Base-by-base conservation (phyloP, 148 eudicot genomes). In the Chenopodium formosanum region DNA sequence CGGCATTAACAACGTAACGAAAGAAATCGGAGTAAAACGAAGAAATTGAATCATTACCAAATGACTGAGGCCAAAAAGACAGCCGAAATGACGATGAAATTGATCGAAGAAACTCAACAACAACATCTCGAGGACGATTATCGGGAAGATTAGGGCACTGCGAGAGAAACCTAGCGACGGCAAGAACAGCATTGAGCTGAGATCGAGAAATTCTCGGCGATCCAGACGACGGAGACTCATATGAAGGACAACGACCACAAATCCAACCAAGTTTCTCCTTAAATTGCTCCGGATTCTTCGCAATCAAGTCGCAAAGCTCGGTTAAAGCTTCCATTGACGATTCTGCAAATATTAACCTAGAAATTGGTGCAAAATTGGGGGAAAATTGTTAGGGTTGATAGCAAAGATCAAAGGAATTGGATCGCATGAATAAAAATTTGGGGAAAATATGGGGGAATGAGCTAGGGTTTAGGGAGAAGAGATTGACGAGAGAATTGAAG, bases 41-140 rank as follows among this genome's bases (percentile, higher is more conserved):
- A 25, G 90, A 78, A 67, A 94, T 83, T 0, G 87, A 79, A 53
- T 85, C 92, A 34, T 40, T 7, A 0, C 79, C 66, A 27, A 87
- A 92, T 3, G 98, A 85, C 76, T 94, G 94, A 16, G 99, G 99
- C 99, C 99, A 94, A 65, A 92, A 94, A 1, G 91, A 87, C 1
- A 71, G 88, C 23, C 52, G 81, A 81, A 92, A 92, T 10, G 99
- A 87, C 44, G 79, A 63, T 13, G 95, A 81, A 79, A 91, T 81
- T 4, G 90, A 78, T 7, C 91, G 90, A 63, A 91, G 88, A 74
- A 94, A 96, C n/a, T 85, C 88, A 29, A 90, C 74, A 7, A 90
- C 76, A 31, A 80, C 81, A n/a, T 88, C 69, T 1, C 85, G 82
- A 73, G 98, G 90, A 17, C 89, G 88, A 56, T 47, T 82, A 71